Base-by-base conservation (phyloP, 2,329 filamentous ascomycete species). In the Piedraia hortae region DNA sequence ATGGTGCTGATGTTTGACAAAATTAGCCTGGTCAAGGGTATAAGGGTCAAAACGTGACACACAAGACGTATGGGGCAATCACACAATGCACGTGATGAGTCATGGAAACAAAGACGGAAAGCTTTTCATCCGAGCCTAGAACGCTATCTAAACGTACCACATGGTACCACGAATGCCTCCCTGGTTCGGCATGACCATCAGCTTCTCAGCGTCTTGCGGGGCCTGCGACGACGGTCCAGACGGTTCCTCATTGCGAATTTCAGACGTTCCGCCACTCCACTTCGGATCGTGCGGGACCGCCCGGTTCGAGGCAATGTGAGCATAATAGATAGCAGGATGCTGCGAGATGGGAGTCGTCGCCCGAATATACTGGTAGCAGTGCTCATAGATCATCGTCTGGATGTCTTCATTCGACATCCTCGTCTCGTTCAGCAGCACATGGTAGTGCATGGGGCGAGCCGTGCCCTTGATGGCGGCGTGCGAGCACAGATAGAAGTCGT, bases 311-410 rank as follows among this genome's bases (percentile, higher is more conserved):
- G 80, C 78, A 30, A 97, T 48, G 45, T 97, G 85, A 0, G 88
- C 78, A 34, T 97, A 97, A 55, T 97, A 97, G 1, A 93, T 70
- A 0, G 85, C 78, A 0, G 85, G 85, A 32, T 60, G 73, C 0
- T 85, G 47, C 0, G 80, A 91, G 0, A 97, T 80, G 0, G 85
- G 77, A 0, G 82, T 93, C 0, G 80, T 93, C 0, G 80, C 85
- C 9, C 85, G 65, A 24, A 71, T 68, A 38, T 90, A 97, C 25
- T 89, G 77, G 45, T 90, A 97, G 19, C 71, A 89, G 30, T 91
- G 78, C 33, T 90, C 71, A 36, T 93, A 93, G 11, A 93, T 70
- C 60, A 93, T 71, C 25, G 68, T 67, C 37, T 90, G 73, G 0
- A 97, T 53, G 2, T 68, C 56, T 18, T 73, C 64, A 0, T 68